These are phyloP conservation scores for Lindgomyces ingoldianus DNA, from an alignment of 495 filamentous ascomycete genomes.

Conservation along the genomic window DNA sequence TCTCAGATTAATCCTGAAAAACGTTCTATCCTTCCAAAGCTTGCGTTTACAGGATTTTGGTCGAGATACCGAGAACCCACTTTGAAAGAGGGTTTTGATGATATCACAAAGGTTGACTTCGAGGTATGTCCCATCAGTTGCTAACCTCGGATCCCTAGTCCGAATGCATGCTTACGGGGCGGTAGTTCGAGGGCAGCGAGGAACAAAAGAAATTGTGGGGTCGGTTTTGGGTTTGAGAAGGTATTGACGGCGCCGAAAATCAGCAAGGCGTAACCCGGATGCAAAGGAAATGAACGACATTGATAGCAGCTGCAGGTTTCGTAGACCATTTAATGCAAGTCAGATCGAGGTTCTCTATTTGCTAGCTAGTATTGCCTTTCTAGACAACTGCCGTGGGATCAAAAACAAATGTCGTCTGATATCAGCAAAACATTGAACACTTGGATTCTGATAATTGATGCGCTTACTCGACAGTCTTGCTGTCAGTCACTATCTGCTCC, in stretches of 20 bases:
- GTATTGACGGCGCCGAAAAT: not conserved
- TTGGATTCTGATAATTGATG: not conserved
- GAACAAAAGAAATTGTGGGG: constrained; percentile 63
- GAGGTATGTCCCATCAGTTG: constrained; percentile 46
- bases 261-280: constrained; percentile 1
- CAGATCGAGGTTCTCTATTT: too few species aligned
- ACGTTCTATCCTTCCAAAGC: constrained; percentile 67
- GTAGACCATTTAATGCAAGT: too few species aligned
- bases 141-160: not conserved
- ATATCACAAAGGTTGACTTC: constrained; percentile 72
- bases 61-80: constrained; percentile 70
- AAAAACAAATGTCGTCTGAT: not conserved
- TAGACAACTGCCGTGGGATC: too few species aligned
- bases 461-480: not conserved
- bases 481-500: not conserved
- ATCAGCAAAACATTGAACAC: not conserved
- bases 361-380: not conserved
- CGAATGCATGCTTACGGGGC: not conserved
- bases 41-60: constrained; percentile 76
- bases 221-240: constrained; percentile 72
- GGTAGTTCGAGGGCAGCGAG: constrained; percentile 58
- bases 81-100: constrained; percentile 78
- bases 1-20: constrained; percentile 77
- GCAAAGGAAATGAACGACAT: not conserved
- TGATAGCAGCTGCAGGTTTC: not conserved